phyloP scores from a whole-genome alignment of 2,329 filamentous ascomycete genomes.

The Gnomoniopsis smithogilvyi region DNA sequence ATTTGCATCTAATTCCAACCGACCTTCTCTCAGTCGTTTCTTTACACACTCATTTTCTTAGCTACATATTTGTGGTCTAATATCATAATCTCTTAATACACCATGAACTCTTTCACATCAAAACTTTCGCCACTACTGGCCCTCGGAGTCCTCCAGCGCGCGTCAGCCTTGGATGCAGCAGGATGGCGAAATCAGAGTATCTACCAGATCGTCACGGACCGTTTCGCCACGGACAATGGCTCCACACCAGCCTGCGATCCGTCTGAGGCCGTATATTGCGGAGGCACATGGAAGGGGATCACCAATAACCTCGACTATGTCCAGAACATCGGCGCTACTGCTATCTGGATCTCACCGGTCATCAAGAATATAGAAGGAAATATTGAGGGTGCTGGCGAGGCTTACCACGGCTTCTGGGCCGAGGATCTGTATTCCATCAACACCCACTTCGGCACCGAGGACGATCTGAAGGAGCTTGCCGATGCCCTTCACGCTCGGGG shows the following conservation, averaged over 20 bases:
- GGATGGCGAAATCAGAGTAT: constrained; percentile 36
- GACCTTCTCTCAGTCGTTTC: neutral
- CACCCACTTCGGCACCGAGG: constrained; percentile 44
- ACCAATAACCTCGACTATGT: constrained; percentile 46
- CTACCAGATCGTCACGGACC: constrained; percentile 41
- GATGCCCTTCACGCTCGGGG: constrained; percentile 47
- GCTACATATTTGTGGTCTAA: neutral
- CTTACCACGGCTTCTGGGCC: constrained; percentile 49
- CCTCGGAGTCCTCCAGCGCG: neutral
- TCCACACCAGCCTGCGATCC: constrained; percentile 32
- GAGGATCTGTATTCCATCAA: constrained; percentile 48
- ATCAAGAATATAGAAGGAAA: constrained; percentile 37
- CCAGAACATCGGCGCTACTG: constrained; percentile 36
- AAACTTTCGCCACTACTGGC: constrained; percentile 1
- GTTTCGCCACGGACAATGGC: constrained; percentile 36
- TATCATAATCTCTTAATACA: neutral
- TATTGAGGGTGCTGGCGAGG: constrained; percentile 25
- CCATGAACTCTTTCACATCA: neutral
- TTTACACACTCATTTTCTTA: neutral
- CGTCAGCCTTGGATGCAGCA: constrained; percentile 11
- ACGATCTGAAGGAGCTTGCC: constrained; percentile 48
- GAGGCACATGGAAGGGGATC: constrained; percentile 45
- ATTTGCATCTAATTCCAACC: neutral
- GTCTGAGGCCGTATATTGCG: constrained; percentile 37
- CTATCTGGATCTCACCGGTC: constrained; percentile 45